phyloP scores from a whole-genome alignment of 2,329 filamentous ascomycete species.

The Penicillium sp. region DNA sequence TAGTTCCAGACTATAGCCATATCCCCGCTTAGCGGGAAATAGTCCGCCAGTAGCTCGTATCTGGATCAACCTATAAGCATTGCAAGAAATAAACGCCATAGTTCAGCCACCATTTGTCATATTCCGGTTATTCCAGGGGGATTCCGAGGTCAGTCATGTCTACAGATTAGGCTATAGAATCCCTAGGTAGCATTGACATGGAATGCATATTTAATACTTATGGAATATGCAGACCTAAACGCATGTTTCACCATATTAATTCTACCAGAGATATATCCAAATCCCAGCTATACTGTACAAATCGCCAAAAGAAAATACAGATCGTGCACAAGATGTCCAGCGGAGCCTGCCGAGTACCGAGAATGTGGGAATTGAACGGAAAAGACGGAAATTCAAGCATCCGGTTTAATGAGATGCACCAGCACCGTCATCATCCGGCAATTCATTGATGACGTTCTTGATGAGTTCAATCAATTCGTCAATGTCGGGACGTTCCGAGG shows the following conservation, averaged over 20 bases:
- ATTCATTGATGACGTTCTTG: constrained; percentile 66
- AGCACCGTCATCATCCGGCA: constrained; percentile 62
- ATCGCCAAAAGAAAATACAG: constrained; percentile 14
- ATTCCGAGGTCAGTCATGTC: too few relatives aligned
- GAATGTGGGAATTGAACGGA: constrained; percentile 2
- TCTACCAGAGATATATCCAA: constrained; percentile 11
- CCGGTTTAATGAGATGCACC: constrained; percentile 22
- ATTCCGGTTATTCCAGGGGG: too few relatives aligned
- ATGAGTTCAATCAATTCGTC: constrained; percentile 78
- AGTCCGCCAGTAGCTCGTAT: too few relatives aligned
- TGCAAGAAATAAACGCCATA: too few relatives aligned
- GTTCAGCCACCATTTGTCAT: too few relatives aligned
- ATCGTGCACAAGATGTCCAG: constrained; percentile 5
- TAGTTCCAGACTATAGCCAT: too few relatives aligned
- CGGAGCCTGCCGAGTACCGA: constrained; percentile 17
- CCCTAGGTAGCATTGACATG: too few relatives aligned
- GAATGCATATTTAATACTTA: background rate
- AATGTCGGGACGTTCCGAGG: constrained; percentile 82
- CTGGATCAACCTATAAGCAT: too few relatives aligned
- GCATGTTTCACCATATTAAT: background rate
- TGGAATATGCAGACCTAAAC: background rate
- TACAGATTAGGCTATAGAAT: too few relatives aligned
- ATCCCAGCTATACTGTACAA: constrained; percentile 25
- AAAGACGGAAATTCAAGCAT: constrained; percentile 1
- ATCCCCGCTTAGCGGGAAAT: too few relatives aligned